Percentiles rank a stretch among this genome's conserved stretches.
phyloP scores from a whole-genome alignment of 75 land plant genomes.

The Selaginella tamariscina region DNA sequence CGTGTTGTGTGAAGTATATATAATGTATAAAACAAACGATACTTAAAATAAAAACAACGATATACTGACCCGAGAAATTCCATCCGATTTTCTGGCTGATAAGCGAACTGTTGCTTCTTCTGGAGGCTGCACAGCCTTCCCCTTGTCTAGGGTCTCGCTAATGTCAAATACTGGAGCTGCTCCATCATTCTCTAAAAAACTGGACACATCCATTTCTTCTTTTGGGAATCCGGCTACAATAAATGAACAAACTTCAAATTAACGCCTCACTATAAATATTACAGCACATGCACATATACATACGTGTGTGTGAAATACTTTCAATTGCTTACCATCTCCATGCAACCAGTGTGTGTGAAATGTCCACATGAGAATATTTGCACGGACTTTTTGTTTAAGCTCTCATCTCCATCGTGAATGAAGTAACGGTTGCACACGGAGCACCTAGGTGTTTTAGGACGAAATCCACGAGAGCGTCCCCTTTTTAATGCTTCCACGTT shows the following conservation, averaged over 20 bases:
- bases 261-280: background rate
- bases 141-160: conserved; percentile 6
- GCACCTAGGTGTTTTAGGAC: conserved; percentile 43
- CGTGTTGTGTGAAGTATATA: too few relatives aligned
- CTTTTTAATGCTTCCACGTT: conserved; percentile 62
- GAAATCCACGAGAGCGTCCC: conserved; percentile 70
- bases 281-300: too few relatives aligned
- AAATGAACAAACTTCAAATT: conserved; percentile 16
- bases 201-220: conserved; percentile 17
- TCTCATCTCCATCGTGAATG: conserved; percentile 29
- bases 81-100: background rate
- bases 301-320: too few relatives aligned
- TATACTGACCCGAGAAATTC: conserved; percentile 7
- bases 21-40: background rate
- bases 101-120: background rate
- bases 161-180: background rate
- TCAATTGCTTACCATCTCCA: conserved; percentile 30
- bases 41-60: background rate
- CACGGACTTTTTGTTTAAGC: conserved; percentile 18
- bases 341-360: conserved; percentile 62
- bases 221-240: conserved; percentile 37
- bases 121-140: background rate
- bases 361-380: conserved; percentile 77
- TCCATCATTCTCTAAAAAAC: conserved; percentile 6
- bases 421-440: conserved; percentile 47